Evolutionary conservation across 1,139 yeast genomes (phyloP).

Genomic region (Suhomyces coccinellae): DNA sequence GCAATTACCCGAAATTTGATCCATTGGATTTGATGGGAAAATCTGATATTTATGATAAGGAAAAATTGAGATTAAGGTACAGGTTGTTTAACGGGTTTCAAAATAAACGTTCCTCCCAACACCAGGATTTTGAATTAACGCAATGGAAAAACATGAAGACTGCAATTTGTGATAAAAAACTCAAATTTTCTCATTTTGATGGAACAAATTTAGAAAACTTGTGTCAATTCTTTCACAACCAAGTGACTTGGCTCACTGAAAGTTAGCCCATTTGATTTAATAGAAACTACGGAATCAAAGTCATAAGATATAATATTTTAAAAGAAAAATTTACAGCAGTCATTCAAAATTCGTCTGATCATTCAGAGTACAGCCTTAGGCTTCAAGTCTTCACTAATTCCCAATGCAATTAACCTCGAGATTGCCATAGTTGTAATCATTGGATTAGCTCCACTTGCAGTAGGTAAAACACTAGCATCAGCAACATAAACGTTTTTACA

Average conservation of each 20-base stretch:
- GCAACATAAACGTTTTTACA: constrained; percentile 55
- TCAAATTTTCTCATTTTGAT: constrained; percentile 30
- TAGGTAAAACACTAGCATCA: constrained; percentile 58
- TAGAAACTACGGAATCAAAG: too few species aligned
- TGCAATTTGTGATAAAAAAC: constrained; percentile 29
- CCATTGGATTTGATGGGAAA: constrained; percentile 29
- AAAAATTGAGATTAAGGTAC: constrained; percentile 27
- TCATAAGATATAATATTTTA: too few species aligned
- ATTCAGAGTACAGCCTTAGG: constrained; percentile 30
- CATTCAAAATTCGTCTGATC: too few species aligned
- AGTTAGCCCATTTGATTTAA: background rate
- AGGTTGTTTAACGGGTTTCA: constrained; percentile 27
- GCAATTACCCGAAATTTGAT: constrained; percentile 42
- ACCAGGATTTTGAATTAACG: constrained; percentile 34
- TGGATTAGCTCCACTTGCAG: constrained; percentile 64
- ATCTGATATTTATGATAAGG: constrained; percentile 31
- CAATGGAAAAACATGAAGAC: constrained; percentile 36
- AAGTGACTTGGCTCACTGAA: constrained; percentile 27
- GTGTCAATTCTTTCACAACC: constrained; percentile 31
- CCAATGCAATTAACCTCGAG: constrained; percentile 40
- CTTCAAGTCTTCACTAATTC: constrained; percentile 36
- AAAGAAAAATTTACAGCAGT: too few species aligned
- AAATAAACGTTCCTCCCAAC: background rate
- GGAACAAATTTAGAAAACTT: constrained; percentile 23
- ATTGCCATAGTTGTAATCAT: constrained; percentile 47